Percentiles rank a stretch among this genome's conserved stretches.
phyloP scores from a whole-genome alignment of 805 yeast genomes.

The Schwanniomyces vanrijiae region DNA sequence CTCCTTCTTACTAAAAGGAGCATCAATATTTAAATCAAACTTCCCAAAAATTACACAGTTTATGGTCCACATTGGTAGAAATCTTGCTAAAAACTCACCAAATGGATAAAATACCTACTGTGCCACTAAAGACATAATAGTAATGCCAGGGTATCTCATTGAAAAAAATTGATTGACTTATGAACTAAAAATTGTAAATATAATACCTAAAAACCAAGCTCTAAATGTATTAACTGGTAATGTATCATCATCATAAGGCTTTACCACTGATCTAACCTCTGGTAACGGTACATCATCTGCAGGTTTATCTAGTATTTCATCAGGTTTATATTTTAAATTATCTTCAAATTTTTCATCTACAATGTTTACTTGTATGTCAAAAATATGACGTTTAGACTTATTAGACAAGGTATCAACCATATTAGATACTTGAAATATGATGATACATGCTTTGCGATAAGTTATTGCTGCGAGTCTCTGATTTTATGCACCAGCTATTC shows the following conservation, averaged over 20 bases:
- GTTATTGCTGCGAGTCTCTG: no score
- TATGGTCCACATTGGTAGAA: conserved; percentile 16
- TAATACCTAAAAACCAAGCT: conserved; percentile 18
- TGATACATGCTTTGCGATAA: no score
- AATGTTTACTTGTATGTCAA: background rate
- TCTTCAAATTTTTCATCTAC: background rate
- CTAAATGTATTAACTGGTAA: conserved; percentile 19
- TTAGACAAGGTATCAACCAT: background rate
- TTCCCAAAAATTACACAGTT: conserved; percentile 17
- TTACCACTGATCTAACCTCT: conserved; percentile 23
- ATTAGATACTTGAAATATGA: no score
- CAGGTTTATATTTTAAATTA: background rate
- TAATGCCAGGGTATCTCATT: conserved; percentile 23
- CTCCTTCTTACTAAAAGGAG: conserved; percentile 18
- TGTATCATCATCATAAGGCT: conserved; percentile 14
- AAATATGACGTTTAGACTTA: background rate
- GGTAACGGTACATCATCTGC: conserved; percentile 19
- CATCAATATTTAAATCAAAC: conserved; percentile 20
- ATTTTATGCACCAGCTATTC: no score
- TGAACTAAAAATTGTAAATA: conserved; percentile 22
- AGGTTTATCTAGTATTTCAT: background rate
- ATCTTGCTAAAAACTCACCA: conserved; percentile 16
- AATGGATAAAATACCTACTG: conserved; percentile 23
- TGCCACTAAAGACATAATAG: conserved; percentile 24
- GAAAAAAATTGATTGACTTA: conserved; percentile 26